Evolutionary conservation across 176 grass and related monocot species (phyloP).

Genomic region (Hsuehochloa calcarea): DNA sequence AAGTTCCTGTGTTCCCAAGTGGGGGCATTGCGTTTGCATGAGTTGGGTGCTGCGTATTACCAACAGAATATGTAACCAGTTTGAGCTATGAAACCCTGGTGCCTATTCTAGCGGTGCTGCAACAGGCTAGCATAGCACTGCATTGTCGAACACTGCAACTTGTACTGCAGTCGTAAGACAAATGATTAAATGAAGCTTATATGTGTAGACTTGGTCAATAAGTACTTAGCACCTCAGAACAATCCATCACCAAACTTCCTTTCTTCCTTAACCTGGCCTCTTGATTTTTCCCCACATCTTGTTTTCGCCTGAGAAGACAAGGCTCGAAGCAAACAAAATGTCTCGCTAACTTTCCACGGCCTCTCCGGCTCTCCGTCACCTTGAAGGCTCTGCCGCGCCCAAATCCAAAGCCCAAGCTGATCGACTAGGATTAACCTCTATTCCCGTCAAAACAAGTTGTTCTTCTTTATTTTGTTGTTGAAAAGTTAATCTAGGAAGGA

Average conservation of each 20-base stretch:
- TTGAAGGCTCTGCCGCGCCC: not conserved
- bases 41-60: not conserved
- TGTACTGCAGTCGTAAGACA: not conserved
- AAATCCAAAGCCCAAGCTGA: not conserved
- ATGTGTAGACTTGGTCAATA: not conserved
- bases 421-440: not conserved
- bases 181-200: not conserved
- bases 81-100: not conserved
- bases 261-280: not conserved
- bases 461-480: not conserved
- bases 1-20: too few species aligned
- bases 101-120: not conserved
- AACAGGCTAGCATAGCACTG: not conserved
- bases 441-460: not conserved
- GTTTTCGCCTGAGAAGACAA: not conserved
- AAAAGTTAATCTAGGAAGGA: not conserved
- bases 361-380: conserved; percentile 2
- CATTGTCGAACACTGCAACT: not conserved
- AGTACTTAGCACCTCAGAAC: not conserved
- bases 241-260: not conserved
- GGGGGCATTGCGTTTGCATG: too few species aligned
- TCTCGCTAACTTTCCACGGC: not conserved
- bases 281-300: not conserved
- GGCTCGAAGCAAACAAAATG: not conserved
- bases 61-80: not conserved